phyloP scores from a whole-genome alignment of 257 asterid species.

The Solanum pimpinellifolium region DNA sequence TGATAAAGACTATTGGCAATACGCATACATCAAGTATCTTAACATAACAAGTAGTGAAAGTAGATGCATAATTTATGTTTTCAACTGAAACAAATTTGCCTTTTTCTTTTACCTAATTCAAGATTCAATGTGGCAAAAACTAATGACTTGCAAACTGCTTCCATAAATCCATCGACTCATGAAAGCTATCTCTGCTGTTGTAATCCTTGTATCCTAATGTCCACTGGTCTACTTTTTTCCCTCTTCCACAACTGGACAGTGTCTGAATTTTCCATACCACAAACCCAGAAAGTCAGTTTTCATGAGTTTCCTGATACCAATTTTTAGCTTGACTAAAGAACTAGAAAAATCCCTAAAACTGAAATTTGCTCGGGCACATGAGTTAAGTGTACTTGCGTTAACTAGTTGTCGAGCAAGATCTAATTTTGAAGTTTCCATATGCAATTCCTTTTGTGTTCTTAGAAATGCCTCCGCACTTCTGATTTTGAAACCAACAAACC shows the following conservation, averaged over 20 bases:
- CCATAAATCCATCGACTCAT: background rate
- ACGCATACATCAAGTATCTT: background rate
- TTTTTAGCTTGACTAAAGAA: background rate
- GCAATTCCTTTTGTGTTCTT: background rate
- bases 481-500: background rate
- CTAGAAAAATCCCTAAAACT: background rate
- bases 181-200: background rate
- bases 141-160: background rate
- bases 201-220: background rate
- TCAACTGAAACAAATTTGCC: background rate
- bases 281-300: background rate
- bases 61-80: background rate
- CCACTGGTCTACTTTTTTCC: background rate
- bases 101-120: background rate
- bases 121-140: background rate
- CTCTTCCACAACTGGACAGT: background rate
- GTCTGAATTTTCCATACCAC: background rate
- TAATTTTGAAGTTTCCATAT: background rate
- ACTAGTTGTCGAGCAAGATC: background rate
- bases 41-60: background rate
- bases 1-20: background rate
- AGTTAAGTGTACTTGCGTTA: background rate
- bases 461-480: background rate
- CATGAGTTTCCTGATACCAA: background rate
- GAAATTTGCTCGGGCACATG: background rate